Evolutionary conservation across 2,329 filamentous ascomycete genomes (phyloP).

Genomic region (Verticillium zaregamsianum): DNA sequence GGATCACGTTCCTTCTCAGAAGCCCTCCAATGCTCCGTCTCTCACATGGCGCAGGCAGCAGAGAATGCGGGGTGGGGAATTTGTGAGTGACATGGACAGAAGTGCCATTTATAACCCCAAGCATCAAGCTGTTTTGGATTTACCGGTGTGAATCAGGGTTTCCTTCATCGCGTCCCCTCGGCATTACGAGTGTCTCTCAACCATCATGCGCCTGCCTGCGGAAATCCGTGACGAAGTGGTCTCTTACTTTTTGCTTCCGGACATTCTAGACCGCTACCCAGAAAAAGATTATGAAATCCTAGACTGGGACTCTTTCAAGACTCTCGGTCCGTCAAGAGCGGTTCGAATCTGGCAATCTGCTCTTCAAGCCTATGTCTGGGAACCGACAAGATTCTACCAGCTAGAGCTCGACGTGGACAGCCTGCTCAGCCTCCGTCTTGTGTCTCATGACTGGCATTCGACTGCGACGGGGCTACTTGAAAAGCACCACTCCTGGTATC

Average conservation of each 20-base stretch:
- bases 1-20: neutral
- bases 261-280: neutral
- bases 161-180: no score
- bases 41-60: neutral
- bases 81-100: no score
- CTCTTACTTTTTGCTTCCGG: neutral
- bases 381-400: neutral
- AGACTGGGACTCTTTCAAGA: neutral
- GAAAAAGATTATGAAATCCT: neutral
- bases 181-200: neutral
- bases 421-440: neutral
- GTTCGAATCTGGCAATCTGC: neutral
- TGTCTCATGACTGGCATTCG: slow-evolving; percentile 2
- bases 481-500: slow-evolving; percentile 1
- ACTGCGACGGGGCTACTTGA: neutral
- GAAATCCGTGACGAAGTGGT: neutral
- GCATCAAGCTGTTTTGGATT: no score
- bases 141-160: no score
- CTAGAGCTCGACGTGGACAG: neutral
- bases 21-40: neutral
- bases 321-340: neutral
- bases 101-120: no score
- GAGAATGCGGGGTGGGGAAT: neutral
- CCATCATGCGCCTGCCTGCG: neutral
- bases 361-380: neutral